Base-by-base conservation (phyloP, 164 flowering plant species). In the Euptelea pleiosperma region DNA sequence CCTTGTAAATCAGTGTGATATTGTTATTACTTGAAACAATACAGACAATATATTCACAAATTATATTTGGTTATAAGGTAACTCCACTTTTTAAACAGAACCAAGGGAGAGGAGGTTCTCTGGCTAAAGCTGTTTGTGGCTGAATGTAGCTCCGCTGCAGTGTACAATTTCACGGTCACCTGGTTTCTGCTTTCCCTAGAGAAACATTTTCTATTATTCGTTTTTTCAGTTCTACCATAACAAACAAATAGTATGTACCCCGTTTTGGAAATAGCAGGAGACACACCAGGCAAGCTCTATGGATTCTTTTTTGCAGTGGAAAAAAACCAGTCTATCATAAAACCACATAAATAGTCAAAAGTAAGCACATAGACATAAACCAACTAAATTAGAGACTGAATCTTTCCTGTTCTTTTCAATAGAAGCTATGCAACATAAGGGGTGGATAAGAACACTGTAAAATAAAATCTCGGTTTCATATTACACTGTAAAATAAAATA, bases 71-170 rank as follows among this genome's bases (percentile, higher is more conserved):
- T 88, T 91, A 73, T 87, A 79, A 28, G 82, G 77, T 57, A 91
- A 77, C 40, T 75, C 71, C 14, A 86, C 93, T 76, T 63, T 87
- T 63, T 78, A 86, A 58, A 87, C 97, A 46, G 86, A 76, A 60
- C 97, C 96, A 65, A 91, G 85, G 35, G 96, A 84, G 57, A 91
- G 75, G 62, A 84, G 65, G 58, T 80, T 81, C 11, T 72, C 78
- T 82, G 74, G 37, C 79, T 70, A 72, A 91, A 91, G 75, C 48
- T 65, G 68, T 78, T 80, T 60, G 97, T 86, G 30, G 89, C 93
- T 47, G 51, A 69, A 63, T 84, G 85, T 60, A 91, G 83, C 48
- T 84, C 89, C 33, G 82, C 79, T 8, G 75, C 49, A 16, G 85
- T 73, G 76, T 70, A 85, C 12, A 57, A 21, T 60, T 75, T 87